Percentiles rank a stretch among this genome's conserved stretches.
These are phyloP conservation scores for Lycium barbarum DNA, from an alignment of 257 asterid genomes.

Conservation along the genomic window DNA sequence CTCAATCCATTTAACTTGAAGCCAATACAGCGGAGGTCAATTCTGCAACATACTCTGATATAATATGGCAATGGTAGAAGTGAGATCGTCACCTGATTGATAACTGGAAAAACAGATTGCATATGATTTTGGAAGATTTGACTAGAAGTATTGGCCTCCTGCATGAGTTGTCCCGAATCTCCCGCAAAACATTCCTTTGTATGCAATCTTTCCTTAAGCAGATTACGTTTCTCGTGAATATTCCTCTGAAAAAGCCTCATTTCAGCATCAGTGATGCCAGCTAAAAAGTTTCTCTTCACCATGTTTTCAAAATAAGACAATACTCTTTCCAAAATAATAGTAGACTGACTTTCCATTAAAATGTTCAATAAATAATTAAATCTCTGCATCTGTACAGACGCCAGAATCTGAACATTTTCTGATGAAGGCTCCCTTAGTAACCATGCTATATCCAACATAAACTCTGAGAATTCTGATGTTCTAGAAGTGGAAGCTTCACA, in stretches of 20 bases:
- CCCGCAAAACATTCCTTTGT: constrained; percentile 35
- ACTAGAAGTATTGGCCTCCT: constrained; percentile 29
- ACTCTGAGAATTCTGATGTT: constrained; percentile 57
- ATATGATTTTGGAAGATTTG: constrained; percentile 41
- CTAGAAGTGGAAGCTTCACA: constrained; percentile 55
- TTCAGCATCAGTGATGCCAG: constrained; percentile 52
- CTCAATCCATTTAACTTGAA: neutral
- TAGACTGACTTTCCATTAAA: constrained; percentile 62
- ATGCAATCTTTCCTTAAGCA: constrained; percentile 41
- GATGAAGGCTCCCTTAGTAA: constrained; percentile 61
- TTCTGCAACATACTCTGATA: neutral
- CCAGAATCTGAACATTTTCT: constrained; percentile 41
- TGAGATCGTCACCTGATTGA: constrained; percentile 49
- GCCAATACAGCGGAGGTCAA: neutral
- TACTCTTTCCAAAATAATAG: constrained; percentile 60
- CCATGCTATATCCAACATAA: constrained; percentile 84
- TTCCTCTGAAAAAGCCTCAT: constrained; percentile 48
- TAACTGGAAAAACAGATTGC: constrained; percentile 32
- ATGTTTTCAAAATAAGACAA: constrained; percentile 46
- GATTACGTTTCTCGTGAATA: constrained; percentile 51
- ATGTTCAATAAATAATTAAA: constrained; percentile 55
- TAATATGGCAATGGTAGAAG: neutral
- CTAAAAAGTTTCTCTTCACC: constrained; percentile 44
- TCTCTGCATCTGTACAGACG: constrained; percentile 60
- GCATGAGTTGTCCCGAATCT: constrained; percentile 26